Evolutionary conservation across 192 early-diverging fungal species (phyloP).

Genomic region (Backusella mclennaniae): DNA sequence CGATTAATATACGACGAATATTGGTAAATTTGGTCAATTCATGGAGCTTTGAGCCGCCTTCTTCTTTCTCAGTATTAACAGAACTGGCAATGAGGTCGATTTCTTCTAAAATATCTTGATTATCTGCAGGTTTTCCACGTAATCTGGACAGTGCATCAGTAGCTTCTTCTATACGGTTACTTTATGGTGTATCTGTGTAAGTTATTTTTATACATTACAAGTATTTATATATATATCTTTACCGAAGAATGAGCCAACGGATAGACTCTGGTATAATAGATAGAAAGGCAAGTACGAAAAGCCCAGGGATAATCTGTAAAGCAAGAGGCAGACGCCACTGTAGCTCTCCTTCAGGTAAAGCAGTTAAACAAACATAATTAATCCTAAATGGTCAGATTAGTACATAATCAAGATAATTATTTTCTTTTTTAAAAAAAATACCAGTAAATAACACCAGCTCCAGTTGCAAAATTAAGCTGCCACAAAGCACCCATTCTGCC

Average conservation of each 20-base stretch:
- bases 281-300: not conserved
- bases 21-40: not conserved
- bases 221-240: not conserved
- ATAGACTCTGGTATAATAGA: constrained; percentile 4
- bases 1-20: not conserved
- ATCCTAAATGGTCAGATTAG: constrained; percentile 5
- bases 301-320: constrained; percentile 19
- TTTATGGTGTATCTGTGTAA: not conserved
- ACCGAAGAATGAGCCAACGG: constrained; percentile 9
- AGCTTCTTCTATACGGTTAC: not conserved
- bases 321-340: constrained; percentile 23
- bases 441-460: not conserved
- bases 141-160: not conserved
- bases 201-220: not conserved
- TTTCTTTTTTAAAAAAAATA: not conserved
- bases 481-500: constrained; percentile 15
- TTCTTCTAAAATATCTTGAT: constrained; percentile 2
- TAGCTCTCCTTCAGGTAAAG: not conserved
- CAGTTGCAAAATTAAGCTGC: not conserved
- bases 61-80: not conserved
- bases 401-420: not conserved
- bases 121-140: not conserved
- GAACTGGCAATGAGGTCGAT: not conserved
- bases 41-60: not conserved
- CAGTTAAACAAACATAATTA: constrained; percentile 3